These are phyloP conservation scores for Diplodia mutila DNA, from an alignment of 2,329 filamentous ascomycete species.

Conservation along the genomic window DNA sequence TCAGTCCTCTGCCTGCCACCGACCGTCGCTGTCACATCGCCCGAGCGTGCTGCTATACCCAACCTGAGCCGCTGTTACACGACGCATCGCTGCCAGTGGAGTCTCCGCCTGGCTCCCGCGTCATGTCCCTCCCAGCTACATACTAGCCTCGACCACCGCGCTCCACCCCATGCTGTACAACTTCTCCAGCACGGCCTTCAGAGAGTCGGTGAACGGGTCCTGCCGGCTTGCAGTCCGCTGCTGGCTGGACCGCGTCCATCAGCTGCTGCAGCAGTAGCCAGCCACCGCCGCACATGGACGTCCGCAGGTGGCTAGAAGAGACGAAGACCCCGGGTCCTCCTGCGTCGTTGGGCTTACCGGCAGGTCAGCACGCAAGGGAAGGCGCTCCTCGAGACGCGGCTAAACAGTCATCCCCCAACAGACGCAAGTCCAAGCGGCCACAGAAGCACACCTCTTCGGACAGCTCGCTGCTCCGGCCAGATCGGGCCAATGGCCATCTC, in stretches of 20 bases:
- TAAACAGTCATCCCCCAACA: conserved; percentile 28
- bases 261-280: conserved; percentile 15
- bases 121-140: conserved; percentile 27
- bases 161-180: conserved; percentile 35
- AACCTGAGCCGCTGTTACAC: conserved; percentile 33
- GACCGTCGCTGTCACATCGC: conserved; percentile 20
- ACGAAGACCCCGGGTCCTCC: conserved; percentile 38
- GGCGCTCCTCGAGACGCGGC: conserved; percentile 24
- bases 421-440: conserved; percentile 35
- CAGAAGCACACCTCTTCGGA: conserved; percentile 41
- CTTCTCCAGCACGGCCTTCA: conserved; percentile 24
- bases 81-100: conserved; percentile 29
- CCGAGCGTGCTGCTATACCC: conserved; percentile 2
- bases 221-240: conserved; percentile 18
- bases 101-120: conserved; percentile 30
- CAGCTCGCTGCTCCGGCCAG: conserved; percentile 41
- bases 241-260: conserved; percentile 29
- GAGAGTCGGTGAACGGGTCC: conserved; percentile 27
- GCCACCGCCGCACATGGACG: conserved; percentile 44
- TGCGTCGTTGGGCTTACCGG: conserved; percentile 31
- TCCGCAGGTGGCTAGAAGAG: conserved; percentile 50
- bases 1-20: conserved; percentile 19
- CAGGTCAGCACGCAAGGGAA: conserved; percentile 32
- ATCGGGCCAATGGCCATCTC: conserved; percentile 2
- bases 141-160: conserved; percentile 17